phyloP scores from a whole-genome alignment of 192 early-diverging fungal genomes.

The Backusella mclennaniae region DNA sequence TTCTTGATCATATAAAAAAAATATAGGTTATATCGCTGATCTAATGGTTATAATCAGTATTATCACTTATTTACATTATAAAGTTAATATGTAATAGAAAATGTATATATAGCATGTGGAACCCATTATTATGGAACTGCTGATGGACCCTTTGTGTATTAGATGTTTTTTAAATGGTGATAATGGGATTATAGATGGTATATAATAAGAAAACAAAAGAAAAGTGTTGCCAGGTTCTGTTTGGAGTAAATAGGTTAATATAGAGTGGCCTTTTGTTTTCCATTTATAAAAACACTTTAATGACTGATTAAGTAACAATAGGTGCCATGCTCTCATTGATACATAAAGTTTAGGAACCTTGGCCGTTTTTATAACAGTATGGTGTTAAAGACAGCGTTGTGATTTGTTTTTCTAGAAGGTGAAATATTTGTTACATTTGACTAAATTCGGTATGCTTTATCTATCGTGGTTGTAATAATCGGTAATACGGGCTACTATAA shows the following conservation, averaged over 20 bases:
- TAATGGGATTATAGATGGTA: not conserved
- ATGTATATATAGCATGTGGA: not conserved
- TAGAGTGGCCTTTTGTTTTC: not conserved
- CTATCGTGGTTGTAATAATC: too few species aligned
- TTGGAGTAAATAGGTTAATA: not conserved
- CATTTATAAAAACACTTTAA: not conserved
- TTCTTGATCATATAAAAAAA: not conserved
- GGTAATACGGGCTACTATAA: too few species aligned
- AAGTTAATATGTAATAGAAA: too few species aligned
- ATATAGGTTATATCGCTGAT: not conserved
- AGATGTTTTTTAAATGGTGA: not conserved
- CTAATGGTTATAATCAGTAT: not conserved
- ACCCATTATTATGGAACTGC: not conserved
- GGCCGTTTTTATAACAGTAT: too few species aligned
- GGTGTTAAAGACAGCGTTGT: too few species aligned
- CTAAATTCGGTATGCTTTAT: too few species aligned
- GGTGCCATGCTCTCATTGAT: not conserved
- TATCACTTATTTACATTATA: too few species aligned
- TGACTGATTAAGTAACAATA: too few species aligned
- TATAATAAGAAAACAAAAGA: not conserved
- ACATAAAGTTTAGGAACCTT: not conserved
- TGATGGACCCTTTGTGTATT: not conserved
- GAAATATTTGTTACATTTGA: too few species aligned
- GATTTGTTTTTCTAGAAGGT: too few species aligned
- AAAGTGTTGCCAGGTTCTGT: not conserved